Conservation (phyloP, 192 early-diverging fungal genomes). For the Coemansia sp. region DNA sequence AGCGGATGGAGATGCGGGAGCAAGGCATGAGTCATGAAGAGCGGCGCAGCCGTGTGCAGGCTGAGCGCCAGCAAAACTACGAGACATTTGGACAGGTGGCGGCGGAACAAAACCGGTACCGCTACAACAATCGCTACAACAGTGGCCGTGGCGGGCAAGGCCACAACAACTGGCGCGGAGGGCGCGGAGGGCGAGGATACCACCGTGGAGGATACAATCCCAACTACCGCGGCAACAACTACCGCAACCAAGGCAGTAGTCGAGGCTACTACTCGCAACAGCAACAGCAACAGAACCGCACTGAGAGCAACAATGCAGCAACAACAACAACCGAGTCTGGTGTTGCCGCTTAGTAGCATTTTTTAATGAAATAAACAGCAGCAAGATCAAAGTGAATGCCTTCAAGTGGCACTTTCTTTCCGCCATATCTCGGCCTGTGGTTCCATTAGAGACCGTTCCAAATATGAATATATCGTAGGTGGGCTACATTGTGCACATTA, state of each 20-base stretch:
- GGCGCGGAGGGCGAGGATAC: slow-evolving; percentile 48
- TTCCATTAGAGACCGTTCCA: no score
- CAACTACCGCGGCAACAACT: slow-evolving; percentile 13
- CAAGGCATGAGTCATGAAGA: slow-evolving; percentile 58
- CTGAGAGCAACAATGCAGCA: neutral
- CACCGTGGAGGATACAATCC: slow-evolving; percentile 46
- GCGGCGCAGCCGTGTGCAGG: slow-evolving; percentile 72
- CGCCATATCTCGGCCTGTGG: no score
- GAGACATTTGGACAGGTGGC: slow-evolving; percentile 95
- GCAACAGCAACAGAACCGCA: slow-evolving; percentile 3
- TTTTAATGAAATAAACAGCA: neutral
- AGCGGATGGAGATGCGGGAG: slow-evolving; percentile 61
- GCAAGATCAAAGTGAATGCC: no score
- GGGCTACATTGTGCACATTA: no score
- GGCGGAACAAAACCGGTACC: slow-evolving; percentile 64
- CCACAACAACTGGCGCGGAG: slow-evolving; percentile 16
- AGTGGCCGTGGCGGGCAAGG: slow-evolving; percentile 53
- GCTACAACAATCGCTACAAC: slow-evolving; percentile 47
- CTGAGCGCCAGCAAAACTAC: slow-evolving; percentile 89
- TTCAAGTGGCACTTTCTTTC: no score
- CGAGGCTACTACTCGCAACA: slow-evolving; percentile 33
- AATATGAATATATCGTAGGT: no score
- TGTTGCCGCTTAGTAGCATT: slow-evolving; percentile 7
- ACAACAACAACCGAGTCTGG: slow-evolving; percentile 19
- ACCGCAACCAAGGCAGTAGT: slow-evolving; percentile 51